Conservation (phyloP, 257 asterid species). For the Solanum chilense region DNA sequence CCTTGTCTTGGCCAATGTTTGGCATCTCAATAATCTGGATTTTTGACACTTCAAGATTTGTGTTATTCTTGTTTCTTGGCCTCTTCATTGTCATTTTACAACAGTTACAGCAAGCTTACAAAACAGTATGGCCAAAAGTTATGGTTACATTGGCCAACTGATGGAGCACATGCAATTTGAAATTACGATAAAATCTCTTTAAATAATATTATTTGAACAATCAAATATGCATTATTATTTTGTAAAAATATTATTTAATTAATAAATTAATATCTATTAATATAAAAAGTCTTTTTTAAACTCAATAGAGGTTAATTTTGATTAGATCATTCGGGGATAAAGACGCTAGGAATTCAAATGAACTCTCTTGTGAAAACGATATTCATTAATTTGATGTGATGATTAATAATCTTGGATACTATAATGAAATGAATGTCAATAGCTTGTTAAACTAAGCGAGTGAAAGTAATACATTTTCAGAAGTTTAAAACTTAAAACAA, state of each 20-base stretch:
- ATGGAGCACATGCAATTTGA: background rate
- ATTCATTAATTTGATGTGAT: background rate
- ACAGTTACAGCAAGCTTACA: background rate
- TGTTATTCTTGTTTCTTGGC: background rate
- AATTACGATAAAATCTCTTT: background rate
- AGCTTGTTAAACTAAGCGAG: background rate
- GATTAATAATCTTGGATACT: background rate
- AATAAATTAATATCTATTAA: too few relatives aligned
- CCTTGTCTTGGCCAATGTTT: slow-evolving; percentile 5
- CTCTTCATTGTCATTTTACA: background rate
- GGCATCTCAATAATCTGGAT: slow-evolving; percentile 9
- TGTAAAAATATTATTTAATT: too few relatives aligned
- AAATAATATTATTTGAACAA: too few relatives aligned
- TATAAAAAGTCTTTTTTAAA: background rate
- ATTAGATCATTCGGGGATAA: background rate
- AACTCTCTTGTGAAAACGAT: background rate
- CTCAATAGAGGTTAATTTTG: background rate
- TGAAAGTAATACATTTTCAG: background rate
- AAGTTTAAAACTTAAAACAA: background rate
- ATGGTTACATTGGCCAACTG: background rate
- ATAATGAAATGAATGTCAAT: background rate
- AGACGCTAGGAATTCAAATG: background rate
- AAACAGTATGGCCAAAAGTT: background rate
- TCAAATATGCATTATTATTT: too few relatives aligned
- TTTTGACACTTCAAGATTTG: slow-evolving; percentile 4